Percentiles rank a stretch among this genome's conserved stretches.
These are phyloP conservation scores for Rhododendron molle DNA, from an alignment of 148 eudicot species.

Conservation along the genomic window DNA sequence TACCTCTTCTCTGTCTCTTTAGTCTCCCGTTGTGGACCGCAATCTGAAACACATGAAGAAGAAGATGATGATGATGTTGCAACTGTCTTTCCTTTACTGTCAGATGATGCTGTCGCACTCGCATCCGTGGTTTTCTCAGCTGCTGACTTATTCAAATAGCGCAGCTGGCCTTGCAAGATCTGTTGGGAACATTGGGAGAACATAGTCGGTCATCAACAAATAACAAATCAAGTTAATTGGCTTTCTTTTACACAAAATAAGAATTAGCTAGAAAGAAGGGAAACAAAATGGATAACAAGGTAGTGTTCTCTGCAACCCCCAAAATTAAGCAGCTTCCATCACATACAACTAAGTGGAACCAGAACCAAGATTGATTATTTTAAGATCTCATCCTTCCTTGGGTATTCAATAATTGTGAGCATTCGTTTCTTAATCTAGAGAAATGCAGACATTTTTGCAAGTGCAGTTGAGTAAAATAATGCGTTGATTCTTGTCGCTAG, in stretches of 20 bases:
- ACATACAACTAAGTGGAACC: not conserved
- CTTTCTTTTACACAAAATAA: too few relatives aligned
- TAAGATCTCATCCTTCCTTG: not conserved
- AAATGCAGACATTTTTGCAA: not conserved
- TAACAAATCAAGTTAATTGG: not conserved
- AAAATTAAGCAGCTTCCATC: not conserved
- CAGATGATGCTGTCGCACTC: conserved; percentile 26
- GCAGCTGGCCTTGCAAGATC: conserved; percentile 60
- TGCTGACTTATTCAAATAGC: conserved; percentile 30
- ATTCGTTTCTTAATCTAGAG: not conserved
- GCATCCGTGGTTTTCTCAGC: conserved; percentile 31
- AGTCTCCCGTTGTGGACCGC: conserved; percentile 18
- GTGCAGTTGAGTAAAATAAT: not conserved
- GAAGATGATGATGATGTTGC: conserved; percentile 39
- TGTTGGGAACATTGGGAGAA: conserved; percentile 16
- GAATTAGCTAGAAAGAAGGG: not conserved
- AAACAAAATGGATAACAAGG: not conserved
- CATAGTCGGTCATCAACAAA: not conserved
- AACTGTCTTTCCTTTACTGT: conserved; percentile 38
- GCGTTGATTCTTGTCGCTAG: not conserved
- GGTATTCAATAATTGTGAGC: not conserved
- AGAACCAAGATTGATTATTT: not conserved
- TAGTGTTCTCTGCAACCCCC: not conserved
- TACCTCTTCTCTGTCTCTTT: conserved; percentile 14
- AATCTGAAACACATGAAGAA: conserved; percentile 22